Base-by-base conservation (phyloP, 2,329 filamentous ascomycete genomes). In the Setomelanomma holmii region DNA sequence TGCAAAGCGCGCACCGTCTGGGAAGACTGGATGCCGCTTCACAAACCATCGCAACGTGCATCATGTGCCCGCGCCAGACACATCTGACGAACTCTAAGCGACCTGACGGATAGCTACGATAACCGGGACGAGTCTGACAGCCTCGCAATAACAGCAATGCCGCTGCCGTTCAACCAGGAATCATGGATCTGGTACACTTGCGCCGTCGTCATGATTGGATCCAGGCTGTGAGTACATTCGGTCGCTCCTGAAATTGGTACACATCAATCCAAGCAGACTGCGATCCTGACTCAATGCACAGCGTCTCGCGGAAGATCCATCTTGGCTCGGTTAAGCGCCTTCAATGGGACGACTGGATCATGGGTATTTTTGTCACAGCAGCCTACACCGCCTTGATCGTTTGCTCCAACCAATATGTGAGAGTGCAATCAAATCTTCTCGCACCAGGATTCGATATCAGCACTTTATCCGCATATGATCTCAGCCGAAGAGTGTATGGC, bases 281-380 rank as follows among this genome's bases (percentile, higher is more conserved):
- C n/a, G n/a, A n/a, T n/a, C n/a, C 27, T 30, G 27, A 30, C 27
- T 33, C 30, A 7, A 10, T 8, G 14, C 40, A 54, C 47, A 79
- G 77, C 30, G 71, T 76, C 24, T 80, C 79, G 10, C 74, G 79
- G 24, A 72, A 68, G 17, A 71, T 80, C 30, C 70, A 77, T 8
- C 74, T 85, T 44, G 76, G 80, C 14, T 77, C 79, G 34, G 70
- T 78, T 59, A 75, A 70, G 36, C 74, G 74, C 5, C 77, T 84
- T n/a, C 80, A 83, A 60, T 61, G 79, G 21, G 84, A 86, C 59
- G 84, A 87, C 63, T 85, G 79, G 61, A 71, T 84, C 20, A 86
- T 86, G 82, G 68, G 64, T 11, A 36, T 81, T 7, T 73, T 84
- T 48, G 78, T 80, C 6, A 71, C 81, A 55, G 73, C 72, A 11